Base-by-base conservation (phyloP, 1,139 yeast genomes). In the Sugiyamaella japonica region DNA sequence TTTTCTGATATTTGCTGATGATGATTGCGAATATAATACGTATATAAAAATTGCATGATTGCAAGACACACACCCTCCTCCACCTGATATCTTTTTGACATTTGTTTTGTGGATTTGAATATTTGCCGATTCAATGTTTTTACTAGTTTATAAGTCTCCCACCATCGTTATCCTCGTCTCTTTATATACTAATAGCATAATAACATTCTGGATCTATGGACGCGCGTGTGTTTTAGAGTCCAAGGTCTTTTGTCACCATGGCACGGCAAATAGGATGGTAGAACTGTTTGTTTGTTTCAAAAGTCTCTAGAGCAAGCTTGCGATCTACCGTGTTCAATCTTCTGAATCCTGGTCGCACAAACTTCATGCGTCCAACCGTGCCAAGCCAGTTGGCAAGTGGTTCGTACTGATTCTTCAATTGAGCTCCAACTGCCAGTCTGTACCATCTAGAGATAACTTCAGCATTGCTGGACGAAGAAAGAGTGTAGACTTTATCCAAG, bases 291-390 rank as follows among this genome's bases (percentile, higher is more conserved):
- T 77, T 79, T 66, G 77, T 77, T 45, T 73, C 73, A 73, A 87
- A 90, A 16, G 89, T 87, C 2, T 69, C 69, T 20, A 85, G 65
- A 0, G 97, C 97, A 62, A 84, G 73, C 10, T 77, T 73, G 50
- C 80, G 82, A 68, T 88, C 87, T 25, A 85, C 91, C 20, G 74
- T 67, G 67, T 83, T 79, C 58, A 90, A 75, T 59, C 83, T 73
- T 39, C 82, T 78, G 73, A 81, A 89, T 1, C 95, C 90, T 25
- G 97, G 96, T 70, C 97, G 81, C 39, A 89, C 96, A 68, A 84
- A 90, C 76, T 90, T 90, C 97, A 90, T 90, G 76, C 97, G 81
- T 20, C 97, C 97, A 28, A 89, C 95, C 2, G 93, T 84, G 7
- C 95, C 95, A 55, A 90, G 76, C 96, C 96, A 90, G 53, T 82